Evolutionary conservation across 331 rosid genomes (phyloP).

Genomic region (Quercus phellos): DNA sequence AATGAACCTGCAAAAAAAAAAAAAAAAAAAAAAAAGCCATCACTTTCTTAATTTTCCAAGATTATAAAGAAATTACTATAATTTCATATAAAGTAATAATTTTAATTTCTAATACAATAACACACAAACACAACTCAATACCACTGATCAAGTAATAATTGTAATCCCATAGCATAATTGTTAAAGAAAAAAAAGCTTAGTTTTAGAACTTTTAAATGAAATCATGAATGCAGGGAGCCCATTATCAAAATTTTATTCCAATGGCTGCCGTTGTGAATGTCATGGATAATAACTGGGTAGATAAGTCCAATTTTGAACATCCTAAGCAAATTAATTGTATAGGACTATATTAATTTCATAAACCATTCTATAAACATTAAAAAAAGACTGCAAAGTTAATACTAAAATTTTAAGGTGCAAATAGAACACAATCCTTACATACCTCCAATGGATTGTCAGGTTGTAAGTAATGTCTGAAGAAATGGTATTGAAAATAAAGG

Average conservation of each 20-base stretch:
- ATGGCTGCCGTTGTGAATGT: no score
- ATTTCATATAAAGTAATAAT: no score
- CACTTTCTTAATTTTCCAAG: no score
- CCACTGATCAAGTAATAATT: no score
- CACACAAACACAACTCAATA: no score
- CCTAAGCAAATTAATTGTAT: neutral
- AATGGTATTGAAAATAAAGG: constrained; percentile 48
- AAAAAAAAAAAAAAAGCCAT: no score
- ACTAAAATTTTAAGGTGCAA: constrained; percentile 8
- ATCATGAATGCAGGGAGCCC: neutral
- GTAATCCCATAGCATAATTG: neutral
- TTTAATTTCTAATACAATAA: no score
- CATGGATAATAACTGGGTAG: no score
- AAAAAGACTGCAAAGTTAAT: neutral
- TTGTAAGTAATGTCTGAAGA: constrained; percentile 77
- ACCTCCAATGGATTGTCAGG: constrained; percentile 73
- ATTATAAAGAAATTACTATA: no score
- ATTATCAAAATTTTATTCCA: no score
- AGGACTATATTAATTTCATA: neutral
- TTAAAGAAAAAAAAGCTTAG: neutral
- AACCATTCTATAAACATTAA: neutral
- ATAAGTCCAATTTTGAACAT: neutral
- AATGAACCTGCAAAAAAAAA: no score
- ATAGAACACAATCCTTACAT: constrained; percentile 4
- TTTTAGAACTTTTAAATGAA: neutral